Base-by-base conservation (phyloP, 345 rosid genomes). In the Acer saccharum region DNA sequence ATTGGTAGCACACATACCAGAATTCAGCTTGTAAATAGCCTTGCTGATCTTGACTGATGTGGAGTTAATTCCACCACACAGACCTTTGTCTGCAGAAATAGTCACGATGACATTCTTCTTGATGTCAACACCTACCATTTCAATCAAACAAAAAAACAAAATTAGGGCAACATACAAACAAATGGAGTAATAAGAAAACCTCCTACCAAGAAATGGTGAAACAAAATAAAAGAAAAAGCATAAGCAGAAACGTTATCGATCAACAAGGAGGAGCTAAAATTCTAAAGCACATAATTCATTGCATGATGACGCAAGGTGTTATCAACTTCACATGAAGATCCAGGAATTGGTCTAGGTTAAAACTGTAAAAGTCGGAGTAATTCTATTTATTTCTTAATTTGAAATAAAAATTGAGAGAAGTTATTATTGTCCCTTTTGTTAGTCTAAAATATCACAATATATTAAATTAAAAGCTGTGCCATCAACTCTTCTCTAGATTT, bases 31-130 rank as follows among this genome's bases (percentile, higher is more conserved):
- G 87, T 84, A 65, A 46, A 96, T 44, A 75, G 87, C 94, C 86
- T 80, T 94, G 97, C 98, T 89, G 74, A 81, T 82, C 86, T 89
- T 96, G 69, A 96, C 99, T 39, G 91, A 80, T 27, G 97, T 96
- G 65, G 98, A 91, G 92, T 96, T 94, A 73, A 96, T 96, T 72
- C 98, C 98, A 85, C 99, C 99, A 81, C 99, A 94, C 2, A 96
- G 95, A 86, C 99, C 99, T 87, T 96, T 96, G 88, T 96, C 99
- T 1, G 98, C 89, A 60, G 99, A 92, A 63, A 94, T 79, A 41
- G 98, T 94, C 46, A 96, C 90, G 75, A 96, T 81, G n/a, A 96
- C 94, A 77, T 89, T 94, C 93, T 90, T 96, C 93, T 96, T 94
- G 41, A 90, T 97, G 81, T 92, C 98, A 83, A 91, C 89, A 78